Percentiles rank a stretch among this genome's conserved stretches.
Conservation (phyloP, 768 basidiomycete genomes). For the Mycena vulgaris region DNA sequence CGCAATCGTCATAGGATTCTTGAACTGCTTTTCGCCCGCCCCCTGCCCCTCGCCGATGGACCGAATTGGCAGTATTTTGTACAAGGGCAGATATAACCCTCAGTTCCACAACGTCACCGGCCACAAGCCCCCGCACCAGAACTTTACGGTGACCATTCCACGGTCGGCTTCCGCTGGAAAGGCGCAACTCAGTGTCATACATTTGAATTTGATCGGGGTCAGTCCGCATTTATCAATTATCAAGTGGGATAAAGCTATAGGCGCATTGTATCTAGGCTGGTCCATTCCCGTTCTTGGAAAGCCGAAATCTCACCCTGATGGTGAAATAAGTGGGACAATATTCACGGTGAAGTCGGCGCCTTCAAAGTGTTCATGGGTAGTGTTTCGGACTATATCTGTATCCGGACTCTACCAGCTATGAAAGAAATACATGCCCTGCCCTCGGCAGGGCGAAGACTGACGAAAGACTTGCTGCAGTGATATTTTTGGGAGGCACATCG, state of each 20-base stretch:
- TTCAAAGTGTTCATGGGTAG: no score
- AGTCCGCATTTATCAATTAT: background rate
- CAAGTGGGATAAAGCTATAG: background rate
- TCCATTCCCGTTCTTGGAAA: background rate
- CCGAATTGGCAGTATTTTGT: slow-evolving; percentile 48
- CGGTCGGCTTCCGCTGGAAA: background rate
- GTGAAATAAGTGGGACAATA: background rate
- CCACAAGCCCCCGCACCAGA: slow-evolving; percentile 10
- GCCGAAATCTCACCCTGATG: background rate
- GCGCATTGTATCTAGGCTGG: background rate
- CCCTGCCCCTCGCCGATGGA: slow-evolving; percentile 39
- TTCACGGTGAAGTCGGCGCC: no score
- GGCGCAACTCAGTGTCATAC: slow-evolving; percentile 12
- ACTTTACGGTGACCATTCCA: slow-evolving; percentile 16
- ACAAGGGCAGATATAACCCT: slow-evolving; percentile 43
- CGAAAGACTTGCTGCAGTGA: no score
- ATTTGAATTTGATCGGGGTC: slow-evolving; percentile 15
- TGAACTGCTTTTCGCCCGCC: slow-evolving; percentile 39
- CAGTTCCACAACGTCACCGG: slow-evolving; percentile 17
- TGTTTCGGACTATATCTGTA: no score
- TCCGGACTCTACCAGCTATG: no score
- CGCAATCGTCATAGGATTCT: slow-evolving; percentile 50
- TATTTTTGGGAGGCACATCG: no score
- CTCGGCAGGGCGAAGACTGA: no score
- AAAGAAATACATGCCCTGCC: no score